Base-by-base conservation (phyloP, 192 early-diverging fungal genomes). In the Obelidium mucronatum region DNA sequence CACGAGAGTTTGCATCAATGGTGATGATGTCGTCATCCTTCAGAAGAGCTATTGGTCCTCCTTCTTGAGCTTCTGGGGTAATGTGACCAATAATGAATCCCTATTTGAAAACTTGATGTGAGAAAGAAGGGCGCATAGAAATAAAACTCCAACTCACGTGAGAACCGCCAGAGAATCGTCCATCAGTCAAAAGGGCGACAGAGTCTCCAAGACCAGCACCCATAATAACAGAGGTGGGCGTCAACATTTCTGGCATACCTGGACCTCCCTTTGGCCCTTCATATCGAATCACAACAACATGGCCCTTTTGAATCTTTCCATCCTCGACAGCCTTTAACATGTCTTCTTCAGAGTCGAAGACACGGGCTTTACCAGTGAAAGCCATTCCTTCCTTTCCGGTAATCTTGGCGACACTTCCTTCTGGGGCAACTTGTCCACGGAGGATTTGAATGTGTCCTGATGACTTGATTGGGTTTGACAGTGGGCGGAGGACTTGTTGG, bases 181-280 rank as follows among this genome's bases (percentile, higher is more conserved):
- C 98, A 75, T 99, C 98, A 15, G 98, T 99, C 53, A 99, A 86
- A 58, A 99, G 85, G 1, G 96, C 96, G 42, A 99, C 97, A 84
- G 98, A 93, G 67, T 98, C 90, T 76, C 98, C 98, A 69, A 99
- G 90, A 17, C 98, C 98, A 3, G 98, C 96, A 48, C 98, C 98
- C 98, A 99, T 99, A 80, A 99, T 96, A 26, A 96, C 96, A 82
- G 90, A 92, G 40, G 95, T 95, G 22, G 98, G 98, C 13, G 95
- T 98, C 80, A 99, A 87, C 98, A 99, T 99, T 82, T 99, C 98
- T 33, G 95, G 95, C 98, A 99, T 99, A 62, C 98, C 98, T 6
- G 98, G 98, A 22, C 96, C 96, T 73, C 98, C 98, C 85, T 94
- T 94, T 35, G 98, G 98, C 2, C 98, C 98, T 80, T 97, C 95